Evolutionary conservation across 1,284 basidiomycete species (phyloP), one percentile per base, ranked within the genome.

Genomic region (Ganoderma sinense): DNA sequence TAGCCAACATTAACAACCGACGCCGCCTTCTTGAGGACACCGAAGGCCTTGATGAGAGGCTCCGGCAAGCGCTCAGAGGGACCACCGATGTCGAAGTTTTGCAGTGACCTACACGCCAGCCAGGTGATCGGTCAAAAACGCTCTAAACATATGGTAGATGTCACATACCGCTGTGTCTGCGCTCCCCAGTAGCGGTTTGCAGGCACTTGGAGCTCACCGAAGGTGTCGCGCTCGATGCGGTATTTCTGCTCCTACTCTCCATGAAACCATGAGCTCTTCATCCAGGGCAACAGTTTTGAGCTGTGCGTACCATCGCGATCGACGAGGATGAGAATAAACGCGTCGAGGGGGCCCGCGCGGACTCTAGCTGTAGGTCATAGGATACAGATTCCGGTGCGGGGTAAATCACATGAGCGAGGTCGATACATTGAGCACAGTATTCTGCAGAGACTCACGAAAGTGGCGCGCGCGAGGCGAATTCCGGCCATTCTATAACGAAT

Each of bases 61-160:
- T 90, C 89, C 3, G 98, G 98, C 79, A 99, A 91, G 73, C 97
- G 91, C 82, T 99, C 98, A 6, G 94, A 86, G 36, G 93, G 90
- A 51, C 98, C 98, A 71, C 97, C 98, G 76, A 99, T 99, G 82
- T 99, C 97, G 79, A 99, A 99, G 84, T 99, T 99, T 83, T 97
- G 94, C 74, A 99, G 87, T 36, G 97, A 98, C 63, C 94, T 95
- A 74, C 6, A 31, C 33, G 29, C 8, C 41, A 65, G 2, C 31
- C 33, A 56, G 6, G 10, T 33, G 40, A 29, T 41, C 36, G 59
- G 14, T 61, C 56, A 59, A 39, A 58, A n/a, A 61, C 29, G 69
- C 11, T 55, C 33, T 69, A 67, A 63, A 63, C 59, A 62, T 65
- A 18, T 5, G 60, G 58, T 23, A 45, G 33, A 39, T 51, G 33